These are phyloP conservation scores for Peronospora destructor DNA, from an alignment of 352 stramenopile species.

Conservation along the genomic window DNA sequence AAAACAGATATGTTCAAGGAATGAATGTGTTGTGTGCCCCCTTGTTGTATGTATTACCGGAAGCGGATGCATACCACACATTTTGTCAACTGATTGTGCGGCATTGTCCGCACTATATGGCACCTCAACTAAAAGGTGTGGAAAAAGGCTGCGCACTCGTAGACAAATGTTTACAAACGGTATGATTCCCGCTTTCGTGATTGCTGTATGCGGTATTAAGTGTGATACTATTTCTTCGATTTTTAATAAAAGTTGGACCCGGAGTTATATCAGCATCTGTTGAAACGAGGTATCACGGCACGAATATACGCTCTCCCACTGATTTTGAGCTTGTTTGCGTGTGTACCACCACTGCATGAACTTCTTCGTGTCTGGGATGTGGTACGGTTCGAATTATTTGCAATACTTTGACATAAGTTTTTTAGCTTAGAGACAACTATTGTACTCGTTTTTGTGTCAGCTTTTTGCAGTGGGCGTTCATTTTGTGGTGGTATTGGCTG, in stretches of 20 bases:
- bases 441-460: slow-evolving; percentile 21
- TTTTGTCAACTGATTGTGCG: slow-evolving; percentile 83
- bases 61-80: slow-evolving; percentile 87
- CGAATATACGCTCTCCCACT: slow-evolving; percentile 84
- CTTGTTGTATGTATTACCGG: slow-evolving; percentile 89
- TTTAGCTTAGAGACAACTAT: background rate
- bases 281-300: slow-evolving; percentile 62
- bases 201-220: background rate
- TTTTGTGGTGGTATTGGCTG: slow-evolving; percentile 86
- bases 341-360: slow-evolving; percentile 82
- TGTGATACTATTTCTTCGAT: slow-evolving; percentile 1
- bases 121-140: slow-evolving; percentile 77
- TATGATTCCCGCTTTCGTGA: slow-evolving; percentile 4
- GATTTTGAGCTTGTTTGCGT: slow-evolving; percentile 87
- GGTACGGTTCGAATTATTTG: slow-evolving; percentile 24
- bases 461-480: slow-evolving; percentile 88
- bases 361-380: slow-evolving; percentile 89
- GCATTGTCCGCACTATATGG: slow-evolving; percentile 88
- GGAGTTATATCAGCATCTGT: slow-evolving; percentile 77
- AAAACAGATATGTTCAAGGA: slow-evolving; percentile 81
- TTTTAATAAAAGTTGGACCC: slow-evolving; percentile 49
- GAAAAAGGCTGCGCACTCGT: slow-evolving; percentile 76
- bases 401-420: background rate
- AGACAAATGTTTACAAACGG: slow-evolving; percentile 72
- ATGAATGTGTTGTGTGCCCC: slow-evolving; percentile 89